These are phyloP conservation scores for Houttuynia cordata DNA, from an alignment of 164 flowering plant genomes.

Conservation along the genomic window DNA sequence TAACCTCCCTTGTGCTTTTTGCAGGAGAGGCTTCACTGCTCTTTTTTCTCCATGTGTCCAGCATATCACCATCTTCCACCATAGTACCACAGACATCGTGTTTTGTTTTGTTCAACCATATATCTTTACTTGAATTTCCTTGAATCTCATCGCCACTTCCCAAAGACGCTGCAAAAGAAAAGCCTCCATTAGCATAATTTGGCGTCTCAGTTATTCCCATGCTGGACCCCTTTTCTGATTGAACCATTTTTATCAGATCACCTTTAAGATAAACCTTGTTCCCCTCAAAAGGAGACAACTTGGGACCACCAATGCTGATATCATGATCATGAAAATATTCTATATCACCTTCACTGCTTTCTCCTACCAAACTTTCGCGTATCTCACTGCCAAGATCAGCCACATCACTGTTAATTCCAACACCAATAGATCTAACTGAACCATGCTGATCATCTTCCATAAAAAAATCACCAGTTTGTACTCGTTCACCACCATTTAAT, in stretches of 20 bases:
- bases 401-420: constrained; percentile 85
- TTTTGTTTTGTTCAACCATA: constrained; percentile 45
- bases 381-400: constrained; percentile 90
- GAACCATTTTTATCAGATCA: constrained; percentile 26
- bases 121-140: constrained; percentile 39
- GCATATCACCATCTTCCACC: constrained; percentile 46
- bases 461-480: constrained; percentile 38
- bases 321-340: constrained; percentile 68
- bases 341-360: constrained; percentile 75
- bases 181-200: constrained; percentile 44
- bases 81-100: constrained; percentile 30
- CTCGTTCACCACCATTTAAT: constrained; percentile 41
- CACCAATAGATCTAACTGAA: constrained; percentile 96
- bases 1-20: constrained; percentile 53
- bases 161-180: constrained; percentile 66
- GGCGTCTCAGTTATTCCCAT: constrained; percentile 21
- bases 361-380: constrained; percentile 75
- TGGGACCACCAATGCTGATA: constrained; percentile 32
- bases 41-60: constrained; percentile 61
- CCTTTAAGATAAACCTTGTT: constrained; percentile 28
- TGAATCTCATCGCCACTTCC: constrained; percentile 35
- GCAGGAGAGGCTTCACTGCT: constrained; percentile 51
- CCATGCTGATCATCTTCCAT: constrained; percentile 77
- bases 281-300: constrained; percentile 21
- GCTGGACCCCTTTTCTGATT: constrained; percentile 28